A percentile compares a stretch with the other conserved stretches of the same genome.
Conservation (phyloP, 495 filamentous ascomycete species). For the Aspergillus steynii region DNA sequence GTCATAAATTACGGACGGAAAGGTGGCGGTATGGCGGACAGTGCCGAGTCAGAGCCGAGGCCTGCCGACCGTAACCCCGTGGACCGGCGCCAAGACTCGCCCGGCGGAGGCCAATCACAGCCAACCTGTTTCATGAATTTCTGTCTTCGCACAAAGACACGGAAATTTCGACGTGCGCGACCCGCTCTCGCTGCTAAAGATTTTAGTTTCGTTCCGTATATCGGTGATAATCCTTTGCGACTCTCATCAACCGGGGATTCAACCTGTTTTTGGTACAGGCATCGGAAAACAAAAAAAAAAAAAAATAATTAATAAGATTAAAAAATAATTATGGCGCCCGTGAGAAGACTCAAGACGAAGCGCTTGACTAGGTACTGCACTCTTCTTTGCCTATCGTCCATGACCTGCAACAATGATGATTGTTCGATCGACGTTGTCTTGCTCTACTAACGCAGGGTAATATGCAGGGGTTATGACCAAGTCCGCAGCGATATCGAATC, state of each 20-base stretch:
- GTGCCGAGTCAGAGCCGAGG: conserved; percentile 50
- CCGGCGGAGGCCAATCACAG: conserved; percentile 32
- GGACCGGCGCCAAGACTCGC: conserved; percentile 45
- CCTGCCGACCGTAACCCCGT: conserved; percentile 61
- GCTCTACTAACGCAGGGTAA: neutral
- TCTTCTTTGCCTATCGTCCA: neutral
- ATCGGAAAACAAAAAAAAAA: neutral
- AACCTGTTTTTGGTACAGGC: conserved; percentile 21
- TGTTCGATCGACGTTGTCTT: neutral
- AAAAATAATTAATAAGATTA: neutral
- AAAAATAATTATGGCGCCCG: conserved; percentile 50
- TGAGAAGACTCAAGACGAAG: conserved; percentile 59
- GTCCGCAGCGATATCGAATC: conserved; percentile 75
- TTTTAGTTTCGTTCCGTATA: conserved; percentile 40
- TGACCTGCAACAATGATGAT: neutral
- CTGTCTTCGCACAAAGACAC: conserved; percentile 30
- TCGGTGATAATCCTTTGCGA: conserved; percentile 42
- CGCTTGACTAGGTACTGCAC: conserved; percentile 54
- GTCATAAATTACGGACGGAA: conserved; percentile 42
- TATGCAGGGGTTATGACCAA: conserved; percentile 79
- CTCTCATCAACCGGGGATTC: conserved; percentile 17
- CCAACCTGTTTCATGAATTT: conserved; percentile 27
- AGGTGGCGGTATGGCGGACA: conserved; percentile 27
- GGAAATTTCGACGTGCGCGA: conserved; percentile 30
- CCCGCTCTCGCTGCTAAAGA: conserved; percentile 33